Evolutionary conservation across 768 basidiomycete genomes (phyloP), one percentile per base, ranked within the genome.

Genomic region (Lentinula sp.): DNA sequence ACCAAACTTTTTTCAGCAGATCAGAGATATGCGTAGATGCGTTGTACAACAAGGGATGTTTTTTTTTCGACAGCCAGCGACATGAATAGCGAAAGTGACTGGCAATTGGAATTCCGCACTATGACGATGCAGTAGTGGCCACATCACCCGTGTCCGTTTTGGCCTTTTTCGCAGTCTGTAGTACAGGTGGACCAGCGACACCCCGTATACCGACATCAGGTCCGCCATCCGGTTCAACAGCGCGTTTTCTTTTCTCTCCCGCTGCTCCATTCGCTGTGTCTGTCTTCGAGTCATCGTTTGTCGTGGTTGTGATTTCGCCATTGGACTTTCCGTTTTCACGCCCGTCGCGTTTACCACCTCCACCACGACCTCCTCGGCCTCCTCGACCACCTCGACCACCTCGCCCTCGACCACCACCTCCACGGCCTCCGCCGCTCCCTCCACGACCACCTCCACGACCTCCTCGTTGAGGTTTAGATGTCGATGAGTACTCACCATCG

Each of bases 191-290:
- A 3, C 85, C 86, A 35, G 74, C 77, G 7, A 75, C 78, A 0
- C 89, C 89, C 23, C 89, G 80, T 10, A 84, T 70, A 9, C 89
- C 89, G 31, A 80, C 77, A 65, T 87, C 83, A 2, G 85, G 83
- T 0, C 87, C 90, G 65, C 89, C 90, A 66, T 91, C 90, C 1
- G 89, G 89, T 68, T 91, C 90, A 0, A 89, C 77, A 1, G 80
- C 85, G 42, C 88, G 82, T 70, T 91, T 93, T 62, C 90, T 77
- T 76, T 93, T 93, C 64, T 88, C 88, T 32, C 88, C 89, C 1
- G 75, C 70, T 18, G 37, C 23, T 6, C 11, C 21, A 43, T 23
- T 34, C 61, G 76, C 75, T 45, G 83, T 84, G 7, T 75, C 80
- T 23, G 21, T 18, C 11, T 48, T 48, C 6, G 46, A 23, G 4